Evolutionary conservation across 163 green algal species (phyloP), one percentile per base, ranked within the genome.

Genomic region (Chloromonas sp.): DNA sequence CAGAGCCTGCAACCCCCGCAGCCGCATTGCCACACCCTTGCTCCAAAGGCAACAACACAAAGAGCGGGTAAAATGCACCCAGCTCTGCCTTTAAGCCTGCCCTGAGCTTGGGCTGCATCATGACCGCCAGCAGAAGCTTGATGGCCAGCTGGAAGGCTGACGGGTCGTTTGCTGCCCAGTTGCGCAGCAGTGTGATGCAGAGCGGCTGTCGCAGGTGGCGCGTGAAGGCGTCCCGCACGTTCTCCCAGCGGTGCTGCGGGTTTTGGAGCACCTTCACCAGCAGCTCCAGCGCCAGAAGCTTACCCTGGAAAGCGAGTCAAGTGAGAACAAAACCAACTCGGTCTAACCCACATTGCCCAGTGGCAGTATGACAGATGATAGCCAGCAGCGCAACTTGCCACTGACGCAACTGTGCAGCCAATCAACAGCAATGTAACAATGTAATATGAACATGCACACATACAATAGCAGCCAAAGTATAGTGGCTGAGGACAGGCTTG

Each of bases 41-140:
- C 89, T 98, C 95, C 61, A 98, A 87, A 0, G 93, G 94, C 15
- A 93, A 91, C 61, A 98, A 90, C 58, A 98, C 84, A 70, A 98
- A 92, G 84, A 98, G 88, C 0, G 95, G 95, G 90, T 97, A 98
- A 81, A 98, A 96, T 15, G 96, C 96, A 3, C 95, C 95, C 66
- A 98, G 88, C 92, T 98, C 95, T 3, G 95, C 94, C 78, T 95
- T 83, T 13, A 84, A 79, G 83, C 87, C 0, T 81, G 70, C 1
- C 90, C 83, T 70, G 77, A 86, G 78, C 76, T 78, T 59, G 3
- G 83, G 83, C 82, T 85, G 85, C 82, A 87, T 61, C 77, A 94
- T 86, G 57, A 95, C 76, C 2, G 86, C 81, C 3, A 89, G 85
- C 57, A 96, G 91, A 82, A 97, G 91, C 60, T 87, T 86, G 61